Evolutionary conservation across 345 rosid species (phyloP).

Genomic region (Murraya koenigii): DNA sequence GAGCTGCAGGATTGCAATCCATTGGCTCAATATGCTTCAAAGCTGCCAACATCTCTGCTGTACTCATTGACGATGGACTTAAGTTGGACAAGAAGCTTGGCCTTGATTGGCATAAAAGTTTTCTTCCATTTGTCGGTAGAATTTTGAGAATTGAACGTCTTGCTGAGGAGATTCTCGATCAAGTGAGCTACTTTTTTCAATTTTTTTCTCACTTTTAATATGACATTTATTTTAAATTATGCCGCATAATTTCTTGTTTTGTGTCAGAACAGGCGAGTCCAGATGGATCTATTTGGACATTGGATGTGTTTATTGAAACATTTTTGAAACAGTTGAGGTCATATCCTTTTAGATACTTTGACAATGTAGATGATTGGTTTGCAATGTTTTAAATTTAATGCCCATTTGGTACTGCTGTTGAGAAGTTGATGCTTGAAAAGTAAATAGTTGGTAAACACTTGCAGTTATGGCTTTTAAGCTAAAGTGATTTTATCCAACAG

Average conservation of each 20-base stretch:
- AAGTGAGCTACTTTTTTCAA: constrained; percentile 33
- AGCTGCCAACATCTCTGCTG: constrained; percentile 73
- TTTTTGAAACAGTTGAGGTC: constrained; percentile 58
- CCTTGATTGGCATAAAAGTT: constrained; percentile 62
- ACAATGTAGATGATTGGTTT: background rate
- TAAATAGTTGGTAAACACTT: too few species aligned
- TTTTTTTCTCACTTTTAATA: background rate
- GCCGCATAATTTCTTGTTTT: background rate
- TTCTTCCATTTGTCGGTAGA: constrained; percentile 72
- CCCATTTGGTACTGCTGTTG: too few species aligned
- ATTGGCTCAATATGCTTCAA: constrained; percentile 60
- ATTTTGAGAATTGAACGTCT: constrained; percentile 74
- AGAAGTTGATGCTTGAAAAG: too few species aligned
- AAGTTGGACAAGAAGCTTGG: constrained; percentile 70
- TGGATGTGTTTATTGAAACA: constrained; percentile 55
- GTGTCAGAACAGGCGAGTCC: constrained; percentile 39
- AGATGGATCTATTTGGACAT: constrained; percentile 56
- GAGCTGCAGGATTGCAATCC: constrained; percentile 48
- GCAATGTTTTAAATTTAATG: background rate
- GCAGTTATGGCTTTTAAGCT: too few species aligned
- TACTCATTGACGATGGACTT: constrained; percentile 87
- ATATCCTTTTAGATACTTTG: constrained; percentile 67
- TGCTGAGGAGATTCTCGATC: constrained; percentile 77
- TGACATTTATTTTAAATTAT: background rate
- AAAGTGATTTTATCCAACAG: too few species aligned